These are phyloP conservation scores for Fomitiporia mediterranea DNA, from an alignment of 1,284 basidiomycete species.

Conservation along the genomic window DNA sequence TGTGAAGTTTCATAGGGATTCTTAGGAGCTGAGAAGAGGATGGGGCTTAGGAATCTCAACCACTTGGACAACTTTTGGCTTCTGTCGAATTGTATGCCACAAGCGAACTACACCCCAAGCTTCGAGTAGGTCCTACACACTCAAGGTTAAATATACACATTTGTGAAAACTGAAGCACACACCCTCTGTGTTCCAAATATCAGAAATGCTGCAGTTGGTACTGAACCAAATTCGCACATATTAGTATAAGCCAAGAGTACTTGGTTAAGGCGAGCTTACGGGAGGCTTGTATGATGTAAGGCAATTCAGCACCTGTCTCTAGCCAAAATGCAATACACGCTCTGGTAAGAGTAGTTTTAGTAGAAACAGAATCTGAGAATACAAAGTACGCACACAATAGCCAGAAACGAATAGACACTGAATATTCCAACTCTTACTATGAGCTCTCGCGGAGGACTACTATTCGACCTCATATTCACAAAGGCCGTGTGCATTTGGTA, in stretches of 20 bases:
- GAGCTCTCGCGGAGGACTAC: background rate
- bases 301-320: slow-evolving; percentile 7
- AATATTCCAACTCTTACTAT: slow-evolving; percentile 14
- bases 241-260: background rate
- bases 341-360: background rate
- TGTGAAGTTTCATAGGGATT: no score
- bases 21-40: background rate
- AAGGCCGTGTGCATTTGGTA: slow-evolving; percentile 10
- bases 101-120: slow-evolving; percentile 12
- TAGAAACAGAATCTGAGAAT: background rate
- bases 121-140: slow-evolving; percentile 12
- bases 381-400: slow-evolving; percentile 9
- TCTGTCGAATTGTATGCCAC: background rate
- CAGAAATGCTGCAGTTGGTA: slow-evolving; percentile 17
- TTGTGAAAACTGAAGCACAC: background rate
- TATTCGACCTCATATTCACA: background rate
- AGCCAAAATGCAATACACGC: slow-evolving; percentile 18
- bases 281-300: slow-evolving; percentile 18
- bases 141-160: background rate
- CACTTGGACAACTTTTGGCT: background rate
- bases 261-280: slow-evolving; percentile 1
- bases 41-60: background rate
- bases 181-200: slow-evolving; percentile 18
- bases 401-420: slow-evolving; percentile 12
- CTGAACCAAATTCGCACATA: background rate